Evolutionary conservation across 225 moss, liverwort and hornwort species (phyloP).

Genomic region (Takakia lepidozioides): DNA sequence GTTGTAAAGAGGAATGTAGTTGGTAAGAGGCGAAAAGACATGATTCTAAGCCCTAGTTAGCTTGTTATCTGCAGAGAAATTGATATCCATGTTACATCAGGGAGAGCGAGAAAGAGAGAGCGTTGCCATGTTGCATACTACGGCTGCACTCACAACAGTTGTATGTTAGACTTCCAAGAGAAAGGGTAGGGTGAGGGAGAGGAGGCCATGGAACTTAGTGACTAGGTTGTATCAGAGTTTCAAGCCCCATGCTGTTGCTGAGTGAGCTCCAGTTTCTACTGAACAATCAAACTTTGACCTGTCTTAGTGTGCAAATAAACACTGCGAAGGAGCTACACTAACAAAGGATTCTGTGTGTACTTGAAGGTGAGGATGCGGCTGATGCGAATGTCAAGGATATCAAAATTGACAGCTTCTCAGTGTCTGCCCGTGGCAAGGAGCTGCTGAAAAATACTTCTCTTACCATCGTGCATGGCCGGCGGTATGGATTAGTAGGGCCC

Average conservation of each 20-base stretch:
- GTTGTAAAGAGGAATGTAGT: too few species aligned
- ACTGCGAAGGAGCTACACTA: too few species aligned
- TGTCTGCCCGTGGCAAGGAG: slow-evolving; percentile 84
- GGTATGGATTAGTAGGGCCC: slow-evolving; percentile 89
- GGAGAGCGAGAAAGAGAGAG: too few species aligned
- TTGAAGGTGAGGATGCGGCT: slow-evolving; percentile 13
- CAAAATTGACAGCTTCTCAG: slow-evolving; percentile 83
- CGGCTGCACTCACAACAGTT: too few species aligned
- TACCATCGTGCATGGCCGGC: slow-evolving; percentile 79
- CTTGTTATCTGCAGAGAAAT: not conserved
- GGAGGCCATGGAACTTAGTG: not conserved
- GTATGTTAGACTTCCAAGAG: not conserved
- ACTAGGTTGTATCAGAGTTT: not conserved
- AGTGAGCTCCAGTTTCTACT: not conserved
- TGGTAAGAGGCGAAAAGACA: too few species aligned
- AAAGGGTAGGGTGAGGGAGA: not conserved
- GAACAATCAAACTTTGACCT: too few species aligned
- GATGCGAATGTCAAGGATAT: slow-evolving; percentile 90
- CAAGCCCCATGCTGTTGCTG: not conserved
- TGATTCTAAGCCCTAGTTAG: too few species aligned
- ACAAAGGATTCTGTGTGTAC: not conserved
- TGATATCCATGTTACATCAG: too few species aligned
- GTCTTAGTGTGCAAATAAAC: too few species aligned
- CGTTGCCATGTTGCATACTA: too few species aligned
- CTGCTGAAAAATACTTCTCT: slow-evolving; percentile 71